Base-by-base conservation (phyloP, 768 basidiomycete species). In the Mycena haematopus region DNA sequence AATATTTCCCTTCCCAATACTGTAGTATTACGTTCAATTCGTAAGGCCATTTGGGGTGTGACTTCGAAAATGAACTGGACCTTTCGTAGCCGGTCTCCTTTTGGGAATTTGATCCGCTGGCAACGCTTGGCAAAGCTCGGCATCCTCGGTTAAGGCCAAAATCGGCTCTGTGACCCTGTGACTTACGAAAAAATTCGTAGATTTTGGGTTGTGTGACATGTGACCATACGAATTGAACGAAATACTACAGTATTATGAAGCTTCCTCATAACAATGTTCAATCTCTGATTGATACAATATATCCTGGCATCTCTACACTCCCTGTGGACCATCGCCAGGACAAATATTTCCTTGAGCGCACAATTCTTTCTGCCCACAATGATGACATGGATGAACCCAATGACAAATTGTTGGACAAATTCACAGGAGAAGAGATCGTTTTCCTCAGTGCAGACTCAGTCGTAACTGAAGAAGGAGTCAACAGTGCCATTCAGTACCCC, bases 291-390 rank as follows among this genome's bases (percentile, higher is more conserved):
- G 45, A 38, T 8, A 29, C 46, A 1, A 24, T 58, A 1, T 58
- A 58, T 50, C 45, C 45, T 15, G 47, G 35, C 2, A 10, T 58
- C 13, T 31, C 44, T 6, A 22, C n/a, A 1, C 6, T 50, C 6
- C 15, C 25, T n/a, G 9, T 33, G 17, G 19, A 45, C 19, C 24
- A 63, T 35, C 22, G 31, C 11, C 24, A 59, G 19, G 60, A 70
- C 44, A 62, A 78, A 33, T 79, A 76, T 60, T 78, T 77, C 60
- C 64, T 67, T 5, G 70, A 78, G 13, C 69, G 72, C 1, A 75
- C 68, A 38, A 80, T 81, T 45, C 72, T 80, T 14, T 65, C 72
- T 21, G 55, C 73, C 15, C 63, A 68, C 2, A 51, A 51, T 51
- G 50, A 51, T 29, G 29, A 51, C 33, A 29, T 51, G 7, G 50